Evolutionary conservation across 179 eudicot species (phyloP).

Genomic region (Drosera spatulata): DNA sequence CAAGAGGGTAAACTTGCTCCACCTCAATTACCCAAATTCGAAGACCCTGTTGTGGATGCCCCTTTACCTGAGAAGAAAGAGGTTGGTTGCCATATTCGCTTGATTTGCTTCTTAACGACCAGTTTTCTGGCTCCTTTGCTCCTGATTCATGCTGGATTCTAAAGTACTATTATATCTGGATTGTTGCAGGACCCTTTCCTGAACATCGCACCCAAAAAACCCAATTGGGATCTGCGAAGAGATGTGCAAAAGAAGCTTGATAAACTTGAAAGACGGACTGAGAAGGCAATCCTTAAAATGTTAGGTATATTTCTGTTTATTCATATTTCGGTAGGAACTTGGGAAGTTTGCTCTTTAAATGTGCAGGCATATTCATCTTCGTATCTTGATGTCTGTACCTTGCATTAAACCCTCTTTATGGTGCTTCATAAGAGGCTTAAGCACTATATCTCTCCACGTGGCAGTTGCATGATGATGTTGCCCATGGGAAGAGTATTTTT

Average conservation of each 20-base stretch:
- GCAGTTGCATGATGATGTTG: no score
- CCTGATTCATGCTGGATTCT: neutral
- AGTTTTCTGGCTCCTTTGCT: neutral
- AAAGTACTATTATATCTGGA: neutral
- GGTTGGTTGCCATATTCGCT: constrained; percentile 23
- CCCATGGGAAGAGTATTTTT: no score
- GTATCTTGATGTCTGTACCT: no score
- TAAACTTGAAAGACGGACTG: constrained; percentile 81
- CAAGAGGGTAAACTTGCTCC: constrained; percentile 93
- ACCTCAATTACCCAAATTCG: constrained; percentile 81
- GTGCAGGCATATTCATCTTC: no score
- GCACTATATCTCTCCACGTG: no score
- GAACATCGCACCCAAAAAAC: constrained; percentile 97
- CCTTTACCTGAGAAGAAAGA: constrained; percentile 72
- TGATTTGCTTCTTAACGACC: constrained; percentile 1
- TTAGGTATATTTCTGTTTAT: constrained; percentile 39
- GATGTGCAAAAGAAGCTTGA: constrained; percentile 94
- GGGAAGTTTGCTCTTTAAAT: no score
- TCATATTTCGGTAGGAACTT: no score
- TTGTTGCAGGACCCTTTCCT: constrained; percentile 74
- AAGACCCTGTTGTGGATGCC: constrained; percentile 68
- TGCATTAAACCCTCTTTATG: no score
- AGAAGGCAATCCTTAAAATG: constrained; percentile 71
- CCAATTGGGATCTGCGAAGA: constrained; percentile 94
- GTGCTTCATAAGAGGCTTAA: no score